phyloP scores from a whole-genome alignment of 2,329 filamentous ascomycete species.

The Aspergillus sp. region DNA sequence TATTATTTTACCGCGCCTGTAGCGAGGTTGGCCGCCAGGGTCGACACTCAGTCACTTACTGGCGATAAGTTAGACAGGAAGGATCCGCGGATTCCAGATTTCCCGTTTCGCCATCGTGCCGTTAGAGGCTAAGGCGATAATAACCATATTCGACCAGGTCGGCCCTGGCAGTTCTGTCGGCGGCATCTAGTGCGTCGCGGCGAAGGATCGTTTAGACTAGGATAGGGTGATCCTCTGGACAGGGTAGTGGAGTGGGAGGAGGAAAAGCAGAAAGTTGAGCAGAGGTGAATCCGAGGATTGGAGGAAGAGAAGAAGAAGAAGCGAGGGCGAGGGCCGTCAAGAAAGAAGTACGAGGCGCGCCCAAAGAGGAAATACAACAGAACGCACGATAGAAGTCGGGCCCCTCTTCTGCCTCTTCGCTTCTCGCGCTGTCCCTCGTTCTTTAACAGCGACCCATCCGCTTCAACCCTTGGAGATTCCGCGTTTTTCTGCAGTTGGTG shows the following conservation, averaged over 20 bases:
- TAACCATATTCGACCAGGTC: slow-evolving; percentile 13
- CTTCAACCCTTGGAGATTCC: slow-evolving; percentile 7
- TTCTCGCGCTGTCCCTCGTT: not conserved
- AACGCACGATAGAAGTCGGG: slow-evolving; percentile 13
- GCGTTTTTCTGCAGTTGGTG: slow-evolving; percentile 4
- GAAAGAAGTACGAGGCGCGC: slow-evolving; percentile 8
- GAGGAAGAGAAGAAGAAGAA: slow-evolving; percentile 1
- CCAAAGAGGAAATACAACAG: slow-evolving; percentile 18
- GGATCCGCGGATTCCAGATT: slow-evolving; percentile 25
- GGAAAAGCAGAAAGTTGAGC: not conserved
- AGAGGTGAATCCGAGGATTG: not conserved
- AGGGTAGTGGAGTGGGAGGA: not conserved
- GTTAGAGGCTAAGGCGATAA: slow-evolving; percentile 18
- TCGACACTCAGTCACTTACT: slow-evolving; percentile 9
- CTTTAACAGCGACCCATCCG: slow-evolving; percentile 10
- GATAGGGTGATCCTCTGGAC: slow-evolving; percentile 4
- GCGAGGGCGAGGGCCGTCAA: not conserved
- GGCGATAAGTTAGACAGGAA: slow-evolving; percentile 12
- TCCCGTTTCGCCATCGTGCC: slow-evolving; percentile 23
- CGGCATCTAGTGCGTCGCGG: not conserved
- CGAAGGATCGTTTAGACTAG: slow-evolving; percentile 4
- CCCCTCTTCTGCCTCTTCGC: slow-evolving; percentile 8
- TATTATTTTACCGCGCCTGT: slow-evolving; percentile 11
- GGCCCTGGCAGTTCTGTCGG: slow-evolving; percentile 16
- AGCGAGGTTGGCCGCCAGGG: slow-evolving; percentile 5